These are phyloP conservation scores for Trichoderma afroharzianum DNA, from an alignment of 2,329 filamentous ascomycete genomes.

Conservation along the genomic window DNA sequence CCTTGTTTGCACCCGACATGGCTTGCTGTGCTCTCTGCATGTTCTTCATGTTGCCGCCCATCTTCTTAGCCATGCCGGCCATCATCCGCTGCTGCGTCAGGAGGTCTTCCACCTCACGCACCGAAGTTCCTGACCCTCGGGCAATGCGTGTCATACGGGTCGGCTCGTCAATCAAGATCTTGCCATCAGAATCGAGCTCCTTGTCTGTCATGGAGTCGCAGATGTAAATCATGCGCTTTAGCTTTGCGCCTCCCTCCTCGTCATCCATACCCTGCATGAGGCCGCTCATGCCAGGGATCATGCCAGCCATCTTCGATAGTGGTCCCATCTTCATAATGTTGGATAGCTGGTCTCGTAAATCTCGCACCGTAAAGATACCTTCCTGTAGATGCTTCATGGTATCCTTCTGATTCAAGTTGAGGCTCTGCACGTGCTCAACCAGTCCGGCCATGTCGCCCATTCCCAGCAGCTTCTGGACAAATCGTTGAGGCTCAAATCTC, in stretches of 20 bases:
- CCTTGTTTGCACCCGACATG: slow-evolving; percentile 86
- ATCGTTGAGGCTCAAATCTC: slow-evolving; percentile 86
- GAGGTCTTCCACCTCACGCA: slow-evolving; percentile 90
- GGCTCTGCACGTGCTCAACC: slow-evolving; percentile 91
- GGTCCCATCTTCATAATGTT: slow-evolving; percentile 99
- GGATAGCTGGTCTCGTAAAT: slow-evolving; percentile 88
- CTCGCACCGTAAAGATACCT: slow-evolving; percentile 91
- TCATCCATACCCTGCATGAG: slow-evolving; percentile 97
- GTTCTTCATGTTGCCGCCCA: slow-evolving; percentile 96
- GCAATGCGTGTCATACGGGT: slow-evolving; percentile 90
- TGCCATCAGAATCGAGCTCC: slow-evolving; percentile 92
- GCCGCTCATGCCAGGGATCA: slow-evolving; percentile 93
- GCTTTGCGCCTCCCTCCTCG: slow-evolving; percentile 87
- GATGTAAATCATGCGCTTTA: slow-evolving; percentile 98
- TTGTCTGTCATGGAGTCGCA: slow-evolving; percentile 98
- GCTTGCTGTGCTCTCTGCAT: slow-evolving; percentile 91
- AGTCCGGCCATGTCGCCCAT: slow-evolving; percentile 97
- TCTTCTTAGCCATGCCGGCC: slow-evolving; percentile 98
- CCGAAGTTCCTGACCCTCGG: slow-evolving; percentile 82
- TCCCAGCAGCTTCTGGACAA: slow-evolving; percentile 87
- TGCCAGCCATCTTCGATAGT: slow-evolving; percentile 93
- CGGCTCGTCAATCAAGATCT: slow-evolving; percentile 88
- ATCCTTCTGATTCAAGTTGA: slow-evolving; percentile 96
- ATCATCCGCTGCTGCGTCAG: slow-evolving; percentile 99
- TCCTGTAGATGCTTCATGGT: slow-evolving; percentile 99